Percentiles rank a stretch among this genome's conserved stretches.
Conservation (phyloP, 2,329 filamentous ascomycete species). For the Clonostachys sp. region DNA sequence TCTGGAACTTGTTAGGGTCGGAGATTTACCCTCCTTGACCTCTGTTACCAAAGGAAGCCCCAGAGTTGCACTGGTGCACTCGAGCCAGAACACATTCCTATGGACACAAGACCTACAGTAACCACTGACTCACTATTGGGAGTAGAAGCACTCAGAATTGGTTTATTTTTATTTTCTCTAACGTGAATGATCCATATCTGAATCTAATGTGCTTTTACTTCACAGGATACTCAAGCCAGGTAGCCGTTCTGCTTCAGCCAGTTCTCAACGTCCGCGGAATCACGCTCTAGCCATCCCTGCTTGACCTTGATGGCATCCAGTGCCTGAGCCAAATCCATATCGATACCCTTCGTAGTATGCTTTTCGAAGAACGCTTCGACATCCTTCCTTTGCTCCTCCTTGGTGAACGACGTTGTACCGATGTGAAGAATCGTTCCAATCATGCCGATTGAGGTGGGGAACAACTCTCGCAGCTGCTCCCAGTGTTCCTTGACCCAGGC, state of each 20-base stretch:
- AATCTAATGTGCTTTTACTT: too few species aligned
- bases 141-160: too few species aligned
- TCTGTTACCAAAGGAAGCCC: too few species aligned
- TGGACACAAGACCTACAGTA: too few species aligned
- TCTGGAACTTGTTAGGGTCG: too few species aligned
- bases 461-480: conserved; percentile 74
- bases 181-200: too few species aligned
- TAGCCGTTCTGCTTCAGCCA: conserved; percentile 62
- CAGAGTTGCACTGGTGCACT: too few species aligned
- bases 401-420: conserved; percentile 73
- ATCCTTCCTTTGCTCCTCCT: conserved; percentile 64
- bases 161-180: too few species aligned
- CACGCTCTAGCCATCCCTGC: conserved; percentile 76
- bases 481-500: conserved; percentile 82
- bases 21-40: too few species aligned
- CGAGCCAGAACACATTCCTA: too few species aligned
- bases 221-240: conserved; percentile 3
- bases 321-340: conserved; percentile 79
- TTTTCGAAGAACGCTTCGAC: conserved; percentile 80
- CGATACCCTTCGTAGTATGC: conserved; percentile 85
- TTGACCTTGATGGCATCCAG: conserved; percentile 81
- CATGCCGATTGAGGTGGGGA: conserved; percentile 53
- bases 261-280: conserved; percentile 67
- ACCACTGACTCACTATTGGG: too few species aligned
- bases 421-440: conserved; percentile 84